These are phyloP conservation scores for Onygenales sp. DNA, from an alignment of 2,329 filamentous ascomycete species.

Conservation along the genomic window DNA sequence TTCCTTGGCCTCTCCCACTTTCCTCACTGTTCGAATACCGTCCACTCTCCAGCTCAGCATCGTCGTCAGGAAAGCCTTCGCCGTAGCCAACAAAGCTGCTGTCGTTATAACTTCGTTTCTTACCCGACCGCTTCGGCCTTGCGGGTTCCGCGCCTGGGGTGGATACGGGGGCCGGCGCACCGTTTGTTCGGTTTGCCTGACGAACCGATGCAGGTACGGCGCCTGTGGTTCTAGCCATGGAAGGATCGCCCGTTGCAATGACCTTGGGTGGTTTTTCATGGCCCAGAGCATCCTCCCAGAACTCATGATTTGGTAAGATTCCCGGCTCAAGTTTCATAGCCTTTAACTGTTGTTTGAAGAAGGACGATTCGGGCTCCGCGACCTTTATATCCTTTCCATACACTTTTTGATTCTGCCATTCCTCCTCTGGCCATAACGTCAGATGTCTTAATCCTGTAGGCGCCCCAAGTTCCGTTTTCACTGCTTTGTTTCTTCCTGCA, in stretches of 20 bases:
- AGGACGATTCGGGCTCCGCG: constrained; percentile 30
- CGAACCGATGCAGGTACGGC: constrained; percentile 17
- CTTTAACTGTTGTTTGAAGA: constrained; percentile 31
- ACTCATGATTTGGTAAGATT: constrained; percentile 34
- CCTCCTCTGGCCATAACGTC: constrained; percentile 41
- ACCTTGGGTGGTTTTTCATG: constrained; percentile 37
- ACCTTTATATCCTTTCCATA: constrained; percentile 37
- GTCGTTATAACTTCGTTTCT: constrained; percentile 41
- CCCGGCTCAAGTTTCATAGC: constrained; percentile 42
- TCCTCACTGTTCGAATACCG: constrained; percentile 37
- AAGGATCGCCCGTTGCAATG: constrained; percentile 15
- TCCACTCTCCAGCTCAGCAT: constrained; percentile 28
- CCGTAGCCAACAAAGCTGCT: constrained; percentile 43
- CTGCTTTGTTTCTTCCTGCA: constrained; percentile 39
- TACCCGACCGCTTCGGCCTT: constrained; percentile 37
- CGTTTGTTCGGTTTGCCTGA: constrained; percentile 19
- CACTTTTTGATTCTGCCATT: constrained; percentile 42
- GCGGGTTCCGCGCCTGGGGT: constrained; percentile 21
- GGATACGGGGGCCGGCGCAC: constrained; percentile 13
- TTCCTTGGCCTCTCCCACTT: constrained; percentile 24
- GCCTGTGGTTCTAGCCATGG: constrained; percentile 20
- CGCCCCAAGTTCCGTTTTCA: constrained; percentile 33
- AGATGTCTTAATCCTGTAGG: constrained; percentile 31
- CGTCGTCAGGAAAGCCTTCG: constrained; percentile 42
- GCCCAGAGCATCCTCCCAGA: constrained; percentile 41